A percentile compares a stretch with the other conserved stretches of the same genome.
These are phyloP conservation scores for Nepenthes alata DNA, from an alignment of 179 eudicot species.

Conservation along the genomic window DNA sequence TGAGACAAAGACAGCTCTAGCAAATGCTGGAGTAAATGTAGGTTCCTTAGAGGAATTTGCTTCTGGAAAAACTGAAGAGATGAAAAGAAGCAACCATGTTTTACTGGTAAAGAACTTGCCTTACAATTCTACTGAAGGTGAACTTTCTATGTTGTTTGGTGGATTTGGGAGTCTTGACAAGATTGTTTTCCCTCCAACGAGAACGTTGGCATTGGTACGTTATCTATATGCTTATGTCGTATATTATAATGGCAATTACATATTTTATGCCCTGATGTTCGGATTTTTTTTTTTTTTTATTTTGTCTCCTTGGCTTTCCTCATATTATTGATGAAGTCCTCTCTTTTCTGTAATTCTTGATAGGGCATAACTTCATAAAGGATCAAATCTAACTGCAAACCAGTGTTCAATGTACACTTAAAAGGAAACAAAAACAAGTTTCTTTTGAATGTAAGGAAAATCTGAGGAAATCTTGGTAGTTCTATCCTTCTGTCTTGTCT, in stretches of 20 bases:
- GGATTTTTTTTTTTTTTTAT: too few relatives aligned
- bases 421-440: too few relatives aligned
- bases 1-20: constrained; percentile 84
- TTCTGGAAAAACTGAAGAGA: constrained; percentile 38
- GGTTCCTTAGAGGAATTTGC: constrained; percentile 62
- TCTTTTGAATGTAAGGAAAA: too few relatives aligned
- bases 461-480: too few relatives aligned
- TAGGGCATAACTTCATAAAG: too few relatives aligned
- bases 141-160: constrained; percentile 69
- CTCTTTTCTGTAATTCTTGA: too few relatives aligned
- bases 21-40: constrained; percentile 76
- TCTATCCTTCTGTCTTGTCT: too few relatives aligned
- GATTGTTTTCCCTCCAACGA: constrained; percentile 79
- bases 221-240: not conserved
- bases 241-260: not conserved
- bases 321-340: too few relatives aligned
- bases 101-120: constrained; percentile 87
- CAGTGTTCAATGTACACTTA: too few relatives aligned
- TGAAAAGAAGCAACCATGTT: constrained; percentile 76
- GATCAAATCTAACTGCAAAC: too few relatives aligned
- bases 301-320: too few relatives aligned
- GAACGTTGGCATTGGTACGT: constrained; percentile 81
- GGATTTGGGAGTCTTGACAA: constrained; percentile 80
- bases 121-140: constrained; percentile 65
- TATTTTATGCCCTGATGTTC: not conserved